phyloP scores from a whole-genome alignment of 1,284 basidiomycete genomes.

The Malassezia yamatoensis region DNA sequence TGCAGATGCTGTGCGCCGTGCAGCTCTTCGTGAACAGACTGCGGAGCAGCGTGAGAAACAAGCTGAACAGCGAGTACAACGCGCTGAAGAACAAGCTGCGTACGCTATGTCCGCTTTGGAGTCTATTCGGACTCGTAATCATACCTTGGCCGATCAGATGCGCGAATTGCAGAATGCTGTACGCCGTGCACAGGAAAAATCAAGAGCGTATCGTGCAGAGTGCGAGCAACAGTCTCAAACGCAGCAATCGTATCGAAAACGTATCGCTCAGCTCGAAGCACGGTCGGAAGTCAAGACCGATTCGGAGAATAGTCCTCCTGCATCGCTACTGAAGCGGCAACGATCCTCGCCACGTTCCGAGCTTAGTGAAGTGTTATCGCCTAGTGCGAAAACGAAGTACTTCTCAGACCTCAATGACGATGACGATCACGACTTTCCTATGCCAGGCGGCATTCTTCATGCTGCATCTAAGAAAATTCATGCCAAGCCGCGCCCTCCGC shows the following conservation, averaged over 20 bases:
- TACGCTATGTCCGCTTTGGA: conserved; percentile 4
- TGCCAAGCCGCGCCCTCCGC: neutral
- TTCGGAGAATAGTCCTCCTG: neutral
- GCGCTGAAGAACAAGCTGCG: conserved; percentile 8
- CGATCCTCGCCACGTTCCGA: neutral
- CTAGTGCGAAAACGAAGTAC: neutral
- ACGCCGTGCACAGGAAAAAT: conserved; percentile 1
- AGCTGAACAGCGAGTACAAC: neutral
- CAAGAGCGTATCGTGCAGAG: neutral
- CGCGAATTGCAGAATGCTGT: conserved; percentile 11
- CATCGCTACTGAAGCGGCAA: neutral
- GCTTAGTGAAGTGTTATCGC: too few species aligned
- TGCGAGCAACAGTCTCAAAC: neutral
- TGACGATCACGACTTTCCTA: conserved; percentile 9
- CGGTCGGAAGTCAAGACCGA: neutral
- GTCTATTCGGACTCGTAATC: conserved; percentile 2
- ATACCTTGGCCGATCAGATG: conserved; percentile 16
- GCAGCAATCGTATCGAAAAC: neutral
- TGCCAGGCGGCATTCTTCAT: conserved; percentile 10
- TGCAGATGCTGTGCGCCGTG: conserved; percentile 12
- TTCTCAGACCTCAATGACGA: neutral
- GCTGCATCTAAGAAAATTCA: too few species aligned
- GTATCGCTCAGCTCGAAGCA: neutral
- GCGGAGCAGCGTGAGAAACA: neutral
- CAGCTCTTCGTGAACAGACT: conserved; percentile 6